These are phyloP conservation scores for Umbilicaria muhlenbergii DNA, from an alignment of 495 filamentous ascomycete species.

Conservation along the genomic window DNA sequence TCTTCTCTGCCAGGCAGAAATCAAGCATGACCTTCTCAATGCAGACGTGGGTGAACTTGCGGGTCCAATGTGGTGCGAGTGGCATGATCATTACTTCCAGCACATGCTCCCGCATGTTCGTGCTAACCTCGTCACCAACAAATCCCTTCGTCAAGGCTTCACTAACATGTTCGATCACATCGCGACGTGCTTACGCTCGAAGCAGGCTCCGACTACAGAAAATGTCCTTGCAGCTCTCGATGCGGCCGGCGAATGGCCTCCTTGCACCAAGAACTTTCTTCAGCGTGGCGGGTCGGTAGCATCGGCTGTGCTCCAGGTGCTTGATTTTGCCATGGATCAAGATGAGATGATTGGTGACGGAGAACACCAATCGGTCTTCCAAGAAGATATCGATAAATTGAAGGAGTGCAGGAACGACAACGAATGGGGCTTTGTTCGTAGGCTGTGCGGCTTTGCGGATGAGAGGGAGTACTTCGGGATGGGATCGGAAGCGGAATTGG, in stretches of 20 bases:
- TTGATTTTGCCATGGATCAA: slow-evolving; percentile 9
- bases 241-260: slow-evolving; percentile 7
- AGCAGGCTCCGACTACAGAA: slow-evolving; percentile 1
- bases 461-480: too few relatives aligned
- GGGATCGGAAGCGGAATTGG: too few relatives aligned
- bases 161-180: slow-evolving; percentile 7
- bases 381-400: slow-evolving; percentile 6
- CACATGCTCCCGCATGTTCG: slow-evolving; percentile 14
- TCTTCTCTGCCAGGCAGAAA: slow-evolving; percentile 4
- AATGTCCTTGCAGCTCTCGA: slow-evolving; percentile 3
- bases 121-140: slow-evolving; percentile 15
- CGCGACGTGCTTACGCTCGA: neutral
- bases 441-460: slow-evolving; percentile 3
- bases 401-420: slow-evolving; percentile 14
- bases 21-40: neutral
- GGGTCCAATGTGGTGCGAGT: slow-evolving; percentile 7
- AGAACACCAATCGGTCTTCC: slow-evolving; percentile 1
- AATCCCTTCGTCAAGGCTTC: slow-evolving; percentile 9
- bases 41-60: slow-evolving; percentile 6
- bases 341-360: slow-evolving; percentile 13
- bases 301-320: slow-evolving; percentile 4
- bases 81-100: slow-evolving; percentile 5
- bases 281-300: slow-evolving; percentile 7
- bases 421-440: slow-evolving; percentile 14
- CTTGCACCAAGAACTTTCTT: slow-evolving; percentile 4